Conservation (phyloP, 352 stramenopile genomes). For the Phytophthora pseudosyringae region DNA sequence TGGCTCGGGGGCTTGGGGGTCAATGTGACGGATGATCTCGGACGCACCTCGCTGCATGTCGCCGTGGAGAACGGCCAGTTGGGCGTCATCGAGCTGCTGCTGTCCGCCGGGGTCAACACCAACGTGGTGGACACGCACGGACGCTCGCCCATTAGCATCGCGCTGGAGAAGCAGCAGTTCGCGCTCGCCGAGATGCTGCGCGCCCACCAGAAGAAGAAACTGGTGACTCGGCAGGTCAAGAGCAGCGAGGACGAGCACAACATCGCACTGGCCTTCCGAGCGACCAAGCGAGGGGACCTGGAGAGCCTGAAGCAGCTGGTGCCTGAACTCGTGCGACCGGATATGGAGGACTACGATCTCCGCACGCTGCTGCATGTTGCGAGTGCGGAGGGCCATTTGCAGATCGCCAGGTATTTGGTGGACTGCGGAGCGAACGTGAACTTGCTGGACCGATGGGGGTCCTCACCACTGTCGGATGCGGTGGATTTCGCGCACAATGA, state of each 20-base stretch:
- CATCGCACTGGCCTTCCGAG: slow-evolving; percentile 62
- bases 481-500: slow-evolving; percentile 84
- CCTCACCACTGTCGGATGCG: slow-evolving; percentile 72
- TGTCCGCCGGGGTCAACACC: slow-evolving; percentile 73
- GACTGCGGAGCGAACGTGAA: slow-evolving; percentile 80
- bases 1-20: slow-evolving; percentile 74
- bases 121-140: slow-evolving; percentile 60
- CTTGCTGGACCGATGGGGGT: slow-evolving; percentile 79
- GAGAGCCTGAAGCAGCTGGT: slow-evolving; percentile 58
- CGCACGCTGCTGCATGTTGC: slow-evolving; percentile 79
- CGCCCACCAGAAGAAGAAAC: slow-evolving; percentile 60
- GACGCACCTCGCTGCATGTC: slow-evolving; percentile 78
- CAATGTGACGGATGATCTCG: slow-evolving; percentile 57
- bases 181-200: slow-evolving; percentile 71
- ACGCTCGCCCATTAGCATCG: slow-evolving; percentile 72
- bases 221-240: slow-evolving; percentile 35
- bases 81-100: slow-evolving; percentile 73
- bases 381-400: slow-evolving; percentile 67
- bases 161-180: slow-evolving; percentile 62
- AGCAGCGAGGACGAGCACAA: slow-evolving; percentile 49
- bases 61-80: slow-evolving; percentile 77
- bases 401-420: slow-evolving; percentile 69
- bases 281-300: slow-evolving; percentile 59
- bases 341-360: slow-evolving; percentile 81
- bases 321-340: slow-evolving; percentile 57